These are phyloP conservation scores for Centella asiatica DNA, from an alignment of 129 eudicot genomes.

Conservation along the genomic window DNA sequence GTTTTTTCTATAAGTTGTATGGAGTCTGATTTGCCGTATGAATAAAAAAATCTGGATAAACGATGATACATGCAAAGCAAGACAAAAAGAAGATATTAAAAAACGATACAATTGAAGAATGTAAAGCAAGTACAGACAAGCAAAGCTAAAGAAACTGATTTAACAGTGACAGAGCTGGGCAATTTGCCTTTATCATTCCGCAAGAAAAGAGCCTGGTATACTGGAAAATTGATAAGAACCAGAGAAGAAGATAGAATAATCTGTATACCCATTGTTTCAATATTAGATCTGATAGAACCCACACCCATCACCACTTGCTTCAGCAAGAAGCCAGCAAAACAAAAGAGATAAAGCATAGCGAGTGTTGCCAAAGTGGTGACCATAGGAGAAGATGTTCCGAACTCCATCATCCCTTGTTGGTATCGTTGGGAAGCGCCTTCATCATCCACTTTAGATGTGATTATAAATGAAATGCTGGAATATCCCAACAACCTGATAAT, in stretches of 20 bases:
- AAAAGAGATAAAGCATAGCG: constrained; percentile 56
- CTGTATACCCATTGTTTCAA: constrained; percentile 39
- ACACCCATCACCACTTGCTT: constrained; percentile 9
- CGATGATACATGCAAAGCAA: too few species aligned
- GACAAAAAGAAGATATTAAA: too few species aligned
- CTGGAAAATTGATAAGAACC: constrained; percentile 52
- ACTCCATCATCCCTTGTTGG: constrained; percentile 66
- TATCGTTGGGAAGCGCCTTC: constrained; percentile 40
- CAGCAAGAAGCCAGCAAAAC: constrained; percentile 31
- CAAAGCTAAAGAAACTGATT: constrained; percentile 44
- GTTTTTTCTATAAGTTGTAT: too few species aligned
- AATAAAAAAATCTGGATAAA: too few species aligned
- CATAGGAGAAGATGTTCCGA: constrained; percentile 59
- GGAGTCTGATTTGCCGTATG: too few species aligned
- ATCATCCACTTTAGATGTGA: constrained; percentile 54
- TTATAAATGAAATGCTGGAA: constrained; percentile 37
- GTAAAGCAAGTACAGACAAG: constrained; percentile 39
- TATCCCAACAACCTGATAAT: constrained; percentile 31
- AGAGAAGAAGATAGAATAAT: constrained; percentile 43
- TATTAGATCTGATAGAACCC: background rate
- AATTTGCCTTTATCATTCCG: constrained; percentile 66
- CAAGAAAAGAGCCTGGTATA: constrained; percentile 47
- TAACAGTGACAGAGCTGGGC: constrained; percentile 33
- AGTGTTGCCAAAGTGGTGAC: constrained; percentile 34
- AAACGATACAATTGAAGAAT: constrained; percentile 26